A percentile compares a stretch with the other conserved stretches of the same genome.
phyloP scores from a whole-genome alignment of 305 asterid genomes.

The Fraxinus albicans region DNA sequence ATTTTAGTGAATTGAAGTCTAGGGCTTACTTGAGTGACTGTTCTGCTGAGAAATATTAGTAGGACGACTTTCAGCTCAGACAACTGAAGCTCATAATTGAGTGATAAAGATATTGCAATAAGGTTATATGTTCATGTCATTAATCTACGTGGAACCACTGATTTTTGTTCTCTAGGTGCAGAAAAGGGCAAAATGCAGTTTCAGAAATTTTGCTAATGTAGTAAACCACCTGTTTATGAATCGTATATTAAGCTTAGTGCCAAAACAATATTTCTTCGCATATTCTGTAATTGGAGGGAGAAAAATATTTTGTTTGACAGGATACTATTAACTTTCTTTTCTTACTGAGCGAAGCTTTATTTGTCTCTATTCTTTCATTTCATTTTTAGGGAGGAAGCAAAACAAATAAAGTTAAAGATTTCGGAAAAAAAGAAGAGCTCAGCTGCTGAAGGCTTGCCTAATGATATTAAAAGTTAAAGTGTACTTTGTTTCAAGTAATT shows the following conservation, averaged over 20 bases:
- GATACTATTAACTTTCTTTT: not conserved
- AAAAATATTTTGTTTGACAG: not conserved
- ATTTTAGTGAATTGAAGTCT: not conserved
- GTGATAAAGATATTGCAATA: not conserved
- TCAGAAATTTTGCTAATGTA: not conserved
- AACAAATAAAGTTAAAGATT: conserved; percentile 43
- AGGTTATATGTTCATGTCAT: not conserved
- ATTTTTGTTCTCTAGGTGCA: not conserved
- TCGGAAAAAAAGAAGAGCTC: conserved; percentile 28
- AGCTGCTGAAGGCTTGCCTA: conserved; percentile 42
- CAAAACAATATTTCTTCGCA: not conserved
- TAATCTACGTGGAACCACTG: not conserved
- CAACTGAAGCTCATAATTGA: not conserved
- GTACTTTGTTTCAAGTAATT: not conserved
- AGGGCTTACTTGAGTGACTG: not conserved
- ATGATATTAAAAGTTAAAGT: conserved; percentile 50
- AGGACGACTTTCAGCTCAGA: not conserved
- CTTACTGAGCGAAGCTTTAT: not conserved
- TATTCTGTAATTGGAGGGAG: not conserved
- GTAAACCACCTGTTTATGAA: not conserved
- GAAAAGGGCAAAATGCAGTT: not conserved
- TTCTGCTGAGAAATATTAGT: not conserved
- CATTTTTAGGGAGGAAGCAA: conserved; percentile 67
- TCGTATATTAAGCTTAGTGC: not conserved
- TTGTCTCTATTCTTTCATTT: not conserved